Evolutionary conservation across 805 yeast genomes (phyloP).

Genomic region (Wickerhamomyces strasburgensis): DNA sequence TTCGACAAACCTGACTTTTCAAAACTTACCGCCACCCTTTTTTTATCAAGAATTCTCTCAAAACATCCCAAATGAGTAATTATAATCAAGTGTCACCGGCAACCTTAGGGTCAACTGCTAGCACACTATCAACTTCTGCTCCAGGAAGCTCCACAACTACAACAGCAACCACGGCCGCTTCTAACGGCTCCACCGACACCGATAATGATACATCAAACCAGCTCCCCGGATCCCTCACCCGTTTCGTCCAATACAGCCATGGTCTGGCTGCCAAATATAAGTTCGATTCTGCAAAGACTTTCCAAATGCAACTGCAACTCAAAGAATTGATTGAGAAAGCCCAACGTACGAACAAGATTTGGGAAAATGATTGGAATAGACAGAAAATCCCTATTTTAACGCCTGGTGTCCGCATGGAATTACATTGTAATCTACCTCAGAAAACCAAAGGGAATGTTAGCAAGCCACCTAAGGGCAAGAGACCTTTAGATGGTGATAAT

Average conservation of each 20-base stretch:
- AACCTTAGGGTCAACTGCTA: conserved; percentile 4
- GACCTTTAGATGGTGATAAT: neutral
- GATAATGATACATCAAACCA: neutral
- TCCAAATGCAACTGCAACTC: conserved; percentile 22
- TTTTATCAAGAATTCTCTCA: too few species aligned
- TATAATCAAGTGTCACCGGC: conserved; percentile 15
- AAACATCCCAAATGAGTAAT: conserved; percentile 8
- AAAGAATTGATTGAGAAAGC: conserved; percentile 25
- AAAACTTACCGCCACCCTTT: too few species aligned
- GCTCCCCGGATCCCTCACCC: conserved; percentile 18
- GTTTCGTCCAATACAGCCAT: conserved; percentile 21
- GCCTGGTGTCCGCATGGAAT: conserved; percentile 9
- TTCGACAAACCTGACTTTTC: too few species aligned
- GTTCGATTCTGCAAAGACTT: conserved; percentile 10
- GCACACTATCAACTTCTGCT: too few species aligned
- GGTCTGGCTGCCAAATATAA: conserved; percentile 13
- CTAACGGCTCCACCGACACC: neutral
- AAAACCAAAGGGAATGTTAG: conserved; percentile 1
- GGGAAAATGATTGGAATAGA: conserved; percentile 25
- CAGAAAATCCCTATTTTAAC: conserved; percentile 24
- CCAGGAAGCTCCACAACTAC: too few species aligned
- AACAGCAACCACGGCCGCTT: conserved; percentile 7
- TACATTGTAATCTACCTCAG: conserved; percentile 12
- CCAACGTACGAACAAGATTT: conserved; percentile 18
- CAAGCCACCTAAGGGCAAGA: too few species aligned